Percentiles rank a stretch among this genome's conserved stretches.
phyloP scores from a whole-genome alignment of 2,329 filamentous ascomycete genomes.

The Penicillium sp. region DNA sequence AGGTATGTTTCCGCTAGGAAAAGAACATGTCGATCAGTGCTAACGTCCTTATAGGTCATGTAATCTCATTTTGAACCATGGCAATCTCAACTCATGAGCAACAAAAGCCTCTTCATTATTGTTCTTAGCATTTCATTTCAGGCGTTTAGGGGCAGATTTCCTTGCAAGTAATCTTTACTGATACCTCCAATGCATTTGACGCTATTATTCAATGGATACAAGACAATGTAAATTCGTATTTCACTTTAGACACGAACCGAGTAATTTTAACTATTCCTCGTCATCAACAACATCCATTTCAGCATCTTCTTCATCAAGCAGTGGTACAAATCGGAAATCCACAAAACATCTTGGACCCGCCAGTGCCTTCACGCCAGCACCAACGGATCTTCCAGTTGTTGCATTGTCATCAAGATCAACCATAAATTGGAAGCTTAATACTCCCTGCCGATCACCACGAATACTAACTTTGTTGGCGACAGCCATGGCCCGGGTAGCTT shows the following conservation, averaged over 20 bases:
- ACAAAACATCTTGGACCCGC: constrained; percentile 51
- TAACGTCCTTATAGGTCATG: constrained; percentile 29
- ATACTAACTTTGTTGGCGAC: constrained; percentile 91
- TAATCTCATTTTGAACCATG: constrained; percentile 11
- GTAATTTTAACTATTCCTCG: constrained; percentile 15
- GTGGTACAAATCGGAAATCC: constrained; percentile 55
- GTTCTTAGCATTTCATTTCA: constrained; percentile 4
- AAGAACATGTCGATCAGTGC: background rate
- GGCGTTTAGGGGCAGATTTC: background rate
- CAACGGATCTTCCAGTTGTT: constrained; percentile 31
- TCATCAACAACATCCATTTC: constrained; percentile 30
- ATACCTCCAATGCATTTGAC: constrained; percentile 7
- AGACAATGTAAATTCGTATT: background rate
- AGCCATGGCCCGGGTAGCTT: constrained; percentile 89
- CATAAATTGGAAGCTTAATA: constrained; percentile 95
- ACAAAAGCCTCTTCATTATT: background rate
- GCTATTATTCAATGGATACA: background rate
- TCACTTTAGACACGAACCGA: background rate
- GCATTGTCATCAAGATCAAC: constrained; percentile 76
- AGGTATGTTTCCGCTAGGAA: constrained; percentile 43
- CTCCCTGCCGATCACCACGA: constrained; percentile 83
- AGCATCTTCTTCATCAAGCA: constrained; percentile 50
- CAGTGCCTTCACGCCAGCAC: constrained; percentile 29
- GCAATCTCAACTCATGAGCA: background rate
- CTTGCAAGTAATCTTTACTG: too few relatives aligned